These are phyloP conservation scores for Monosporascus sp. DNA, from an alignment of 2,329 filamentous ascomycete species.

Conservation along the genomic window DNA sequence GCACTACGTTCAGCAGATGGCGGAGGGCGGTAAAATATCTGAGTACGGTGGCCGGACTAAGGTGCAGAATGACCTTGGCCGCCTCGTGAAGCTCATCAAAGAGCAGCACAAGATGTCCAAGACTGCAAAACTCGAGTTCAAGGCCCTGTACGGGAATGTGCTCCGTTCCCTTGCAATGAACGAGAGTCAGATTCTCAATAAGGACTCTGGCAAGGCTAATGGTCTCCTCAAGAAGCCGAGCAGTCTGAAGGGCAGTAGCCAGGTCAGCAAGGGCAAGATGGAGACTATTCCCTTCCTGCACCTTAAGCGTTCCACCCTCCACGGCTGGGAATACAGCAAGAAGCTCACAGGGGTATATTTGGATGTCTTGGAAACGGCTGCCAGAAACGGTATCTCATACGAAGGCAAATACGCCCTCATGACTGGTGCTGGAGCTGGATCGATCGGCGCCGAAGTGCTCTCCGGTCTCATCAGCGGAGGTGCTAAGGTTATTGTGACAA, in stretches of 20 bases:
- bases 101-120: slow-evolving; percentile 98
- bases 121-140: slow-evolving; percentile 93
- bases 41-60: slow-evolving; percentile 98
- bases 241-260: slow-evolving; percentile 43
- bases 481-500: slow-evolving; percentile 94
- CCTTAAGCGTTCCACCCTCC: slow-evolving; percentile 85
- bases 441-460: slow-evolving; percentile 93
- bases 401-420: slow-evolving; percentile 94
- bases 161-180: slow-evolving; percentile 95
- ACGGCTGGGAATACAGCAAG: slow-evolving; percentile 99
- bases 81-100: slow-evolving; percentile 97
- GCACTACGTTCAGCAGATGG: slow-evolving; percentile 98
- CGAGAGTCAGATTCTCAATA: slow-evolving; percentile 91
- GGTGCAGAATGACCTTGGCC: slow-evolving; percentile 90
- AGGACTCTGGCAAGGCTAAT: slow-evolving; percentile 66
- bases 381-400: slow-evolving; percentile 82
- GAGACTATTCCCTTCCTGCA: slow-evolving; percentile 98
- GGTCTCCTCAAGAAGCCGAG: slow-evolving; percentile 43
- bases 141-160: slow-evolving; percentile 88
- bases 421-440: slow-evolving; percentile 96
- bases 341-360: slow-evolving; percentile 92
- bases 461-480: slow-evolving; percentile 95
- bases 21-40: slow-evolving; percentile 94
- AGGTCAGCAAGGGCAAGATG: slow-evolving; percentile 74
- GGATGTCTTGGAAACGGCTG: slow-evolving; percentile 84